Base-by-base conservation (phyloP, 208 protist species). In the Leishmania aethiopica region DNA sequence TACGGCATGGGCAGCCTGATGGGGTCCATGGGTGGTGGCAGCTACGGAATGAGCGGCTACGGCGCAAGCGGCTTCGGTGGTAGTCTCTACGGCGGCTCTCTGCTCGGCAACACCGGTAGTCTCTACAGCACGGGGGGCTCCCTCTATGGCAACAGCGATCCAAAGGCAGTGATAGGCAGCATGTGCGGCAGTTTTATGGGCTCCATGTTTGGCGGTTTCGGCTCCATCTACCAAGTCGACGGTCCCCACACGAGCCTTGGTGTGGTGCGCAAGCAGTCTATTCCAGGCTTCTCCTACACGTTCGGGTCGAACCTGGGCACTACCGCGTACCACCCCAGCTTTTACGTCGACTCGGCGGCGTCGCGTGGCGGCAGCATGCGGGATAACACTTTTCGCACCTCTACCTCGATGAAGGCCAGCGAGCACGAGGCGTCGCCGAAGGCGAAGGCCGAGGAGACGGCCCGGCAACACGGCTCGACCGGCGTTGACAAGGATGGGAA, bases 221-320 rank as follows among this genome's bases (percentile, higher is more conserved):
- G 82, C 78, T 87, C 85, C 81, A 77, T 92, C 57, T 91, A 89
- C 84, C 59, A 85, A 40, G 70, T 82, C 45, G 78, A 74, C 66
- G 79, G 73, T 42, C 78, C 84, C 25, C 85, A 90, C 82, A 89
- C 86, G 11, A 28, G 75, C 42, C 84, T 91, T 55, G 88, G 86
- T 66, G 82, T 81, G 2, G 88, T 93, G 77, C 82, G 78, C 55
- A 91, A 88, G 77, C 69, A 80, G 60, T 80, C 84, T 25, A 74
- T 88, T 45, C 88, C 88, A 10, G 74, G 74, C 49, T 89, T 85
- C 78, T 90, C 84, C 59, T 92, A 92, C 82, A 78, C 86, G 73
- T 88, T 88, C 80, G 75, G 75, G 13, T 90, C 86, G 17, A 78
- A 87, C 75, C 51, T 85, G 51, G 79, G 71, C 55, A 71, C 71